A percentile compares a stretch with the other conserved stretches of the same genome.
phyloP scores from a whole-genome alignment of 2,329 filamentous ascomycete genomes.

The Zarea fungicola region DNA sequence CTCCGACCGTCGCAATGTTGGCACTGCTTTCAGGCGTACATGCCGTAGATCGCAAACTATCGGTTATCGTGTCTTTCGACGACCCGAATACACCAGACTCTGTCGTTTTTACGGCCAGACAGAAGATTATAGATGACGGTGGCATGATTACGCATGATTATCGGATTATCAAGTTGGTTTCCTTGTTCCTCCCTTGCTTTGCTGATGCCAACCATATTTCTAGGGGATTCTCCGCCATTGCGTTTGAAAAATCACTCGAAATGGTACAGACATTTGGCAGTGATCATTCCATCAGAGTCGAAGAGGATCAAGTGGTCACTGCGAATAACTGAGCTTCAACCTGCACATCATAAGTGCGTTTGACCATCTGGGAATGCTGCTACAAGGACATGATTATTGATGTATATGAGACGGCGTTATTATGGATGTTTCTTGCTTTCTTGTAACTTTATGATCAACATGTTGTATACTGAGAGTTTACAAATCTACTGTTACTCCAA shows the following conservation, averaged over 20 bases:
- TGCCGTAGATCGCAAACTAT: conserved; percentile 63
- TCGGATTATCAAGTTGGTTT: conserved; percentile 57
- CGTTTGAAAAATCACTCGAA: conserved; percentile 63
- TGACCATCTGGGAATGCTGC: not conserved
- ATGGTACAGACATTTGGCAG: conserved; percentile 59
- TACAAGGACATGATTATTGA: conserved; percentile 3
- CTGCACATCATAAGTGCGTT: not conserved
- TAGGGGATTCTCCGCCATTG: conserved; percentile 74
- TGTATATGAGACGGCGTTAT: conserved; percentile 2
- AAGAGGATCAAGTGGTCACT: conserved; percentile 69
- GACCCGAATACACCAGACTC: conserved; percentile 57
- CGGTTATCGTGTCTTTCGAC: conserved; percentile 74
- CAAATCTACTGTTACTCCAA: not conserved
- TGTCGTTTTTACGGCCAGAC: conserved; percentile 66
- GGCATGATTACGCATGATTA: conserved; percentile 78
- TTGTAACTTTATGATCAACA: not conserved
- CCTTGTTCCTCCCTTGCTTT: not conserved
- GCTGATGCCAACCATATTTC: not conserved
- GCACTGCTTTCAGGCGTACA: conserved; percentile 53
- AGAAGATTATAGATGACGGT: conserved; percentile 62
- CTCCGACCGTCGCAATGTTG: conserved; percentile 49
- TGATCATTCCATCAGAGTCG: conserved; percentile 48
- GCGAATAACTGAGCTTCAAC: conserved; percentile 21
- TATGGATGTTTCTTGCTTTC: not conserved
- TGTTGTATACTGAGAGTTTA: not conserved